Evolutionary conservation across 331 rosid species (phyloP), one percentile per base, ranked within the genome.

Genomic region (Erythrophleum ivorense): DNA sequence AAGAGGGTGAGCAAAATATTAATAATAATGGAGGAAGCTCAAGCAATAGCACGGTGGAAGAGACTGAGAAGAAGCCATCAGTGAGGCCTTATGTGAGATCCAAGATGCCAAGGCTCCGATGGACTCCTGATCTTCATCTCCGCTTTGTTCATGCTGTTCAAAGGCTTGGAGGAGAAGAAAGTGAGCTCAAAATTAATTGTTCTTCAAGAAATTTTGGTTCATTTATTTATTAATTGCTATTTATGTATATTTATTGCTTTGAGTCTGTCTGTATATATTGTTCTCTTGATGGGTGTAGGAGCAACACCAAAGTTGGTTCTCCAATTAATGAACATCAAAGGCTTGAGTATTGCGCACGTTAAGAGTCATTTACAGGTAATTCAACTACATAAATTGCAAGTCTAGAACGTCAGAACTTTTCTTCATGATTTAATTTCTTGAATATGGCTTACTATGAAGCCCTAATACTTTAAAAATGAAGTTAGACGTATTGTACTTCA

Each of bases 221-320:
- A 10, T 69, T 69, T 31, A 43, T 2, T 9, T 41, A 2, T 41
- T 4, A 18, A 55, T 33, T 43, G 33, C 2, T 63, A 7, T 52
- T 18, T 45, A 15, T 45, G 11, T 45, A 24, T 70, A 43, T 76
- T 64, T 48, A 43, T 40, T 29, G 34, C 48, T 64, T 5, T 78
- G 64, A 43, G 46, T 43, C 21, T 63, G 5, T 49, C 53, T 57
- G 10, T 57, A 18, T 57, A 13, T 82, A 62, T 55, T 63, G 57
- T 16, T 80, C 76, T 81, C 19, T 73, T 81, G 46, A 9, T 79
- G 46, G 48, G 63, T 75, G 75, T 85, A 95, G 99, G 90, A 91
- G 99, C 99, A 77, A 95, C 99, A 3, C 99, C 99, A 24, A 95
- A 95, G 83, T 83, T 95, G 90, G 99, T 93, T 88, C 99, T 95